Conservation (phyloP, 805 yeast genomes). For the Kodamaea leandrae region DNA sequence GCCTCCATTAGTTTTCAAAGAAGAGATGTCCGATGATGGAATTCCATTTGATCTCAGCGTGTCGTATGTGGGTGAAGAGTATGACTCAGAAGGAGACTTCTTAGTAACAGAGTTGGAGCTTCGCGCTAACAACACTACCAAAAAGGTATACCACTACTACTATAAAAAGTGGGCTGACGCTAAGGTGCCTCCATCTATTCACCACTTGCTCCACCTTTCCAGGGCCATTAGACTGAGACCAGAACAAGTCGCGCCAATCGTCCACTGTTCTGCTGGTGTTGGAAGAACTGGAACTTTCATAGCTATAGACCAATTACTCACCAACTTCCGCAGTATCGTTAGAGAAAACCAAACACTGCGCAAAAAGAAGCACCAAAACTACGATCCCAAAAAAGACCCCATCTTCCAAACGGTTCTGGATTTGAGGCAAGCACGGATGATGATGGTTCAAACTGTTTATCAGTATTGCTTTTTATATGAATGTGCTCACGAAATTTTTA, state of each 20-base stretch:
- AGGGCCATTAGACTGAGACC: constrained; percentile 17
- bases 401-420: constrained; percentile 26
- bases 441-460: constrained; percentile 44
- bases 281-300: constrained; percentile 69
- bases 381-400: constrained; percentile 21
- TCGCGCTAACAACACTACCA: constrained; percentile 9
- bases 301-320: constrained; percentile 34
- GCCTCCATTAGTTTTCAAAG: constrained; percentile 7
- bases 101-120: constrained; percentile 27
- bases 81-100: constrained; percentile 20
- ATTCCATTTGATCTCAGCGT: constrained; percentile 20
- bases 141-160: constrained; percentile 36
- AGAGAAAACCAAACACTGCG: constrained; percentile 2
- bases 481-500: constrained; percentile 2
- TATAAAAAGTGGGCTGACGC: constrained; percentile 47
- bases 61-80: constrained; percentile 18
- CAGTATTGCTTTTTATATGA: constrained; percentile 36
- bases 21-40: constrained; percentile 17
- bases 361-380: constrained; percentile 4
- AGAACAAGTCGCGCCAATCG: constrained; percentile 20
- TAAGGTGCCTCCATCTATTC: constrained; percentile 33
- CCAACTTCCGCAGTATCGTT: constrained; percentile 23
- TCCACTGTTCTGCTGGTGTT: constrained; percentile 95
- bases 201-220: constrained; percentile 26
- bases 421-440: constrained; percentile 34